Percentiles rank a stretch among this genome's conserved stretches.
Conservation (phyloP, 1,139 yeast genomes). For the Scheffersomyces lignicola region DNA sequence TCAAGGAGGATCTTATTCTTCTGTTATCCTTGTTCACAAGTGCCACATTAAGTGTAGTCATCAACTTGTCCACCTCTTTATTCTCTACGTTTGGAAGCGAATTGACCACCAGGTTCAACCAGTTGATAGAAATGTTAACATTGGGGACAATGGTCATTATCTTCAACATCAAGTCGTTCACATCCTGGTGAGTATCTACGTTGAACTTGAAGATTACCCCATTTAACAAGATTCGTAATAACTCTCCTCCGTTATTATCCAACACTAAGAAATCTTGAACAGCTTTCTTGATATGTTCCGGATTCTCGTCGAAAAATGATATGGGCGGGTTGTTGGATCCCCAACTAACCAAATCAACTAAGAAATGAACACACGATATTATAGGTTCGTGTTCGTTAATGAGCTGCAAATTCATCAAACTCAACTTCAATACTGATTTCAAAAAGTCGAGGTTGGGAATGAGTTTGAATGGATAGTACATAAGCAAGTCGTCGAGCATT, state of each 20-base stretch:
- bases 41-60: constrained; percentile 58
- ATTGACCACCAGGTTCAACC: constrained; percentile 61
- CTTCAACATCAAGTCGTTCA: constrained; percentile 71
- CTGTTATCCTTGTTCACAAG: constrained; percentile 70
- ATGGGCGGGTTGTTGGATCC: constrained; percentile 81
- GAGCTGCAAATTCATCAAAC: constrained; percentile 52
- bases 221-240: constrained; percentile 54
- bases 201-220: constrained; percentile 78
- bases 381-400: constrained; percentile 74
- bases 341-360: constrained; percentile 81
- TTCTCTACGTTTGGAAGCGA: constrained; percentile 64
- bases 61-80: constrained; percentile 64
- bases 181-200: constrained; percentile 68
- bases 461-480: constrained; percentile 73
- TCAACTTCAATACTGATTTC: constrained; percentile 58
- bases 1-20: constrained; percentile 66
- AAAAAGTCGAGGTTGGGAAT: constrained; percentile 58
- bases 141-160: constrained; percentile 55
- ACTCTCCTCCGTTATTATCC: constrained; percentile 57
- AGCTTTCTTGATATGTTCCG: constrained; percentile 45
- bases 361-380: constrained; percentile 66
- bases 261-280: constrained; percentile 41
- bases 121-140: constrained; percentile 44
- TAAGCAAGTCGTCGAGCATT: constrained; percentile 75
- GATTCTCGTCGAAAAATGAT: constrained; percentile 48